phyloP scores from a whole-genome alignment of 2,329 filamentous ascomycete genomes.

The Alternaria atra region DNA sequence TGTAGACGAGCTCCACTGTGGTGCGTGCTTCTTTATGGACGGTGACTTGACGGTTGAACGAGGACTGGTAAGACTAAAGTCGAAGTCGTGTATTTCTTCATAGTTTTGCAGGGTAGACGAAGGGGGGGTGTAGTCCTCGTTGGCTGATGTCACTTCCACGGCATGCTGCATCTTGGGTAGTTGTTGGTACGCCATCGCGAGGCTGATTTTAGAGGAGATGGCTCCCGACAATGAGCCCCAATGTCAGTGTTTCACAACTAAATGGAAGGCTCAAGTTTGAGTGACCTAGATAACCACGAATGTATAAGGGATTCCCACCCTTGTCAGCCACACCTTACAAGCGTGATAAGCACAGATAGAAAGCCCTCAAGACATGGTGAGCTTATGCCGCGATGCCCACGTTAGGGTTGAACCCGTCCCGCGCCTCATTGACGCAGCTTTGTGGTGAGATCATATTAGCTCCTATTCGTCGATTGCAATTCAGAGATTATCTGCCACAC shows the following conservation, averaged over 20 bases:
- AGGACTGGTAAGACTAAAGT: constrained; percentile 13
- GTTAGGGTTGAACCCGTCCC: constrained; percentile 1
- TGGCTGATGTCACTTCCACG: constrained; percentile 6
- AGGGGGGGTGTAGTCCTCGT: constrained; percentile 8
- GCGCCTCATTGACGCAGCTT: not conserved
- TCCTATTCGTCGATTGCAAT: not conserved
- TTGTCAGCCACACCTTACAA: not conserved
- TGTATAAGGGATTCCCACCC: not conserved
- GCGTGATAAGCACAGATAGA: constrained; percentile 6
- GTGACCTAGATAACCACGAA: constrained; percentile 1
- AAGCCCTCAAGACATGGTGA: constrained; percentile 5
- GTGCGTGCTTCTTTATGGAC: constrained; percentile 13
- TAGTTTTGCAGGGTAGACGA: constrained; percentile 6
- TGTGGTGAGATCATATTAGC: not conserved
- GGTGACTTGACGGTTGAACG: constrained; percentile 4
- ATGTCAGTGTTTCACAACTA: not conserved
- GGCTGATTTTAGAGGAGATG: not conserved
- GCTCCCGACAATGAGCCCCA: not conserved
- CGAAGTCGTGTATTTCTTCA: constrained; percentile 14
- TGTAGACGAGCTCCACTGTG: constrained; percentile 17
- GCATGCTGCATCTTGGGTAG: constrained; percentile 11
- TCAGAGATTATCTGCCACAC: not conserved
- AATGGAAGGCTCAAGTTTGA: not conserved
- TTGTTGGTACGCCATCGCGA: constrained; percentile 15
- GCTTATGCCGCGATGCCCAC: not conserved